phyloP scores from a whole-genome alignment of 2,329 filamentous ascomycete species.

The Penicillium corylophilum region DNA sequence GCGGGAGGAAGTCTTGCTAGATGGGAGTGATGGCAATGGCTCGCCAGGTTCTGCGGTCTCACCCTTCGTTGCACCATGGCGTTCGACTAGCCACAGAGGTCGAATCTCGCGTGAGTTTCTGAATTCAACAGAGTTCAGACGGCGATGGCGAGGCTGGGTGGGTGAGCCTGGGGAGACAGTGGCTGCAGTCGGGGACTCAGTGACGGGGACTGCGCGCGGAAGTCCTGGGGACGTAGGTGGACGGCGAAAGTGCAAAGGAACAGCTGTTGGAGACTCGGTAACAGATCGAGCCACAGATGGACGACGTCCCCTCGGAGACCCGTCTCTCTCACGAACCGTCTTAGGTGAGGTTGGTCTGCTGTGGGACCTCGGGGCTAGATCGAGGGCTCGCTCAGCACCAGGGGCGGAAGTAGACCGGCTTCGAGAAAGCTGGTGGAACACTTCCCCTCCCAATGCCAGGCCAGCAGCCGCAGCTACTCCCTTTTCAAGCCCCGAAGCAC shows the following conservation, averaged over 20 bases:
- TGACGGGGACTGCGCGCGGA: constrained; percentile 41
- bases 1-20: constrained; percentile 51
- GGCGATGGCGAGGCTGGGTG: constrained; percentile 44
- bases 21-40: constrained; percentile 51
- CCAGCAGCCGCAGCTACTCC: constrained; percentile 14
- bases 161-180: constrained; percentile 43
- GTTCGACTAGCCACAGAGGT: constrained; percentile 79
- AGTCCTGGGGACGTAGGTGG: constrained; percentile 48
- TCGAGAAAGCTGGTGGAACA: constrained; percentile 27
- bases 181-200: constrained; percentile 33
- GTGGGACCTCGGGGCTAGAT: constrained; percentile 30
- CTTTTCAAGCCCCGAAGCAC: constrained; percentile 47
- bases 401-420: constrained; percentile 39
- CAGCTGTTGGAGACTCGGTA: constrained; percentile 51
- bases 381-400: constrained; percentile 27
- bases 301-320: constrained; percentile 23
- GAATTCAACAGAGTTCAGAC: constrained; percentile 54
- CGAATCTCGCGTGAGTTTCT: constrained; percentile 65
- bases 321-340: constrained; percentile 14
- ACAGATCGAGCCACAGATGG: constrained; percentile 30
- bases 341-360: constrained; percentile 38
- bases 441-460: constrained; percentile 19
- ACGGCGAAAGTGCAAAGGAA: constrained; percentile 57
- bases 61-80: constrained; percentile 47
- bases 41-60: constrained; percentile 40